Evolutionary conservation across 2,329 filamentous ascomycete species (phyloP).

Genomic region (Drechslerella stenobrocha): DNA sequence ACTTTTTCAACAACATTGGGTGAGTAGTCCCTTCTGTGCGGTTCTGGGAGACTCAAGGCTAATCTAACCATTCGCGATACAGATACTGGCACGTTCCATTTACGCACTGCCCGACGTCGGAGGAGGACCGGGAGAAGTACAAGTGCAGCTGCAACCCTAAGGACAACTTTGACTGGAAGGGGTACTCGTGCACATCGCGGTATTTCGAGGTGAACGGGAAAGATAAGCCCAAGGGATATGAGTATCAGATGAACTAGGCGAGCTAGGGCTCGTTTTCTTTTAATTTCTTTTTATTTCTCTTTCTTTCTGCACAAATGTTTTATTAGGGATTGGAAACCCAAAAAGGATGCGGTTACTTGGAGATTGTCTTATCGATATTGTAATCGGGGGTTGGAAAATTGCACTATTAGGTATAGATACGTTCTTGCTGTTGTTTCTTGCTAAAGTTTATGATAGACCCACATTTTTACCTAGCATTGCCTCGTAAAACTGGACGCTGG

Average conservation of each 20-base stretch:
- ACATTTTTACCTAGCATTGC: too few relatives aligned
- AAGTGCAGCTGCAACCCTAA: constrained; percentile 93
- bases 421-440: too few relatives aligned
- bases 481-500: too few relatives aligned
- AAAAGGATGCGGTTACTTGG: too few relatives aligned
- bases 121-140: constrained; percentile 78
- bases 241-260: constrained; percentile 62
- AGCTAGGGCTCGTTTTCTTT: not conserved
- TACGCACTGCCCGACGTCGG: constrained; percentile 92
- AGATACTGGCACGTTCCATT: constrained; percentile 93
- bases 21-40: too few relatives aligned
- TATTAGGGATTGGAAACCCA: not conserved
- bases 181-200: constrained; percentile 67
- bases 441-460: too few relatives aligned
- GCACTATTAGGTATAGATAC: too few relatives aligned
- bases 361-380: too few relatives aligned
- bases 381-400: too few relatives aligned
- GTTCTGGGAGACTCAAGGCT: too few relatives aligned
- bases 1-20: constrained; percentile 98
- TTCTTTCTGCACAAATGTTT: constrained; percentile 1
- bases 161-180: constrained; percentile 99
- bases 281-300: not conserved
- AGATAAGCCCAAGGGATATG: constrained; percentile 81
- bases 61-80: constrained; percentile 25
- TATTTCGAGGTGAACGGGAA: constrained; percentile 83